Evolutionary conservation across 306 rosid species (phyloP), one percentile per base, ranked within the genome.

Genomic region (Arachis stenosperma): DNA sequence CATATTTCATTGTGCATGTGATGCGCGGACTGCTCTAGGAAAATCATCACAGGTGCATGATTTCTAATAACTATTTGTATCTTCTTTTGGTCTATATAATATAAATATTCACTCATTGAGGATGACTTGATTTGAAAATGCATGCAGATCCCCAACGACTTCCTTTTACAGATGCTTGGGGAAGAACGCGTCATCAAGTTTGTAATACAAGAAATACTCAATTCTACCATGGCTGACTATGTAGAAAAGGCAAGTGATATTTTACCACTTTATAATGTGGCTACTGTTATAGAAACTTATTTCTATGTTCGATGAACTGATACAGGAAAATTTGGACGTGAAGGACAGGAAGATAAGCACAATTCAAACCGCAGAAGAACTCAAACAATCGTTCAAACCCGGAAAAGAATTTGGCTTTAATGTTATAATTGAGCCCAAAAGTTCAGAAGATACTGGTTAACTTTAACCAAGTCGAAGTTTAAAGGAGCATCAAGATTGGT

Each of bases 141-240:
- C 61, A 43, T 71, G 29, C 82, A 93, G 98, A 90, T 93, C 37
- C 97, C 98, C 5, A 84, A 79, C 61, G 73, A 81, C 85, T 93
- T 88, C 81, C 91, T 93, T 61, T 41, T 89, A 74, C 86, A 88
- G 60, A 78, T 84, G 57, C 85, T 88, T 62, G 98, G 98, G 61
- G 81, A 90, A 75, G 90, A 93, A 43, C 84, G 92, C 8, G 97
- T 93, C 61, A 87, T 81, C 1, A 87, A 79, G 75, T 93, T 90
- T 78, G 86, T 81, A 57, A 85, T 92, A 66, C 96, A 93, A 75
- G 98, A 93, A 81, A 86, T 93, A 60, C 83, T 93, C 41, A 93
- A 83, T 72, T 87, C 88, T 65, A 75, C 91, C 52, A 82, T 90
- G 91, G 91, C 86, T 78, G 91, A 88, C 74, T 93, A 86, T 59